Conservation (phyloP, 2,329 filamentous ascomycete genomes). For the Neopestalotiopsis sp. region DNA sequence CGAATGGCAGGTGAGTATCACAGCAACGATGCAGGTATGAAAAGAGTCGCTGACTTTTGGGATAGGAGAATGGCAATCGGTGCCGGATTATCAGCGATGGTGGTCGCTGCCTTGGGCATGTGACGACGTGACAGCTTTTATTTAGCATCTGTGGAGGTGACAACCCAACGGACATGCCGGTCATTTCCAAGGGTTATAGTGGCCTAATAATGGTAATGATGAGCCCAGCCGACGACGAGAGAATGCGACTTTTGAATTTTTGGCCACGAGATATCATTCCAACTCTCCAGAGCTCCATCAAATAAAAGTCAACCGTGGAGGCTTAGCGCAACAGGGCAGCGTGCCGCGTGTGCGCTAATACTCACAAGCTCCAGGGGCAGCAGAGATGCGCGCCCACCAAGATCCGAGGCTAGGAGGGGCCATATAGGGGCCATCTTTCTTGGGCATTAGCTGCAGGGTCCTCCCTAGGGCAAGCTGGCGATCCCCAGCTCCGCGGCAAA, state of each 20-base stretch:
- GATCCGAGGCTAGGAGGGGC: slow-evolving; percentile 1
- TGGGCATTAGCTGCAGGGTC: not conserved
- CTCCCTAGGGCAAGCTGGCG: not conserved
- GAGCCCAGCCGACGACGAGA: not conserved
- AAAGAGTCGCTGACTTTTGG: slow-evolving; percentile 21
- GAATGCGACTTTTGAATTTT: not conserved
- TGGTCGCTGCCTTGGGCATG: not conserved
- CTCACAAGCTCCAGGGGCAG: not conserved
- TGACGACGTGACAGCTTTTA: not conserved
- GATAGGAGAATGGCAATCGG: slow-evolving; percentile 14
- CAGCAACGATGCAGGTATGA: slow-evolving; percentile 22
- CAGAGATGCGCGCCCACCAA: not conserved
- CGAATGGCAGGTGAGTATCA: slow-evolving; percentile 18
- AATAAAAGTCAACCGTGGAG: not conserved
- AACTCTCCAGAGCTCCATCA: not conserved
- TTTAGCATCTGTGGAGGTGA: not conserved
- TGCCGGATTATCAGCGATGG: not conserved
- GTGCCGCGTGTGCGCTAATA: not conserved
- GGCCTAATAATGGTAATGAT: not conserved
- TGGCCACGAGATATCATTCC: not conserved
- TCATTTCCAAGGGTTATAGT: not conserved
- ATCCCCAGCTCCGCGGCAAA: not conserved
- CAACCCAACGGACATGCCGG: not conserved
- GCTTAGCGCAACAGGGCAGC: not conserved
- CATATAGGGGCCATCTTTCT: not conserved